These are phyloP conservation scores for Alternaria sp. DNA, from an alignment of 2,329 filamentous ascomycete genomes.

Conservation along the genomic window DNA sequence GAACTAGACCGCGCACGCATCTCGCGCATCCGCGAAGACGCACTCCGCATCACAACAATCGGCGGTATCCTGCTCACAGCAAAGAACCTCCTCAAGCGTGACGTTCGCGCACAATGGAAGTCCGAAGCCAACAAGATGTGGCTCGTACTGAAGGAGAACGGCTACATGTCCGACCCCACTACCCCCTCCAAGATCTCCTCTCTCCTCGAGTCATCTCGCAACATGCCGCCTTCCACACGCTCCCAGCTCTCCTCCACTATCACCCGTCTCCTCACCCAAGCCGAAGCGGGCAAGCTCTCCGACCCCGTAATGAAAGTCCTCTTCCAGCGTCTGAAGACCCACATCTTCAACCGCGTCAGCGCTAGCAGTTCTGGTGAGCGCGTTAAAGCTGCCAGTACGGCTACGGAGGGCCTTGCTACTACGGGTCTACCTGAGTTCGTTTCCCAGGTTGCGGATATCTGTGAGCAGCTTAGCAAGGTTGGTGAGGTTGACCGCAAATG, in stretches of 20 bases:
- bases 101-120: slow-evolving; percentile 79
- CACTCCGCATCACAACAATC: slow-evolving; percentile 72
- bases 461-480: slow-evolving; percentile 70
- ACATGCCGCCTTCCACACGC: slow-evolving; percentile 57
- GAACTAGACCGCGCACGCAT: slow-evolving; percentile 71
- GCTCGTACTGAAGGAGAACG: slow-evolving; percentile 68
- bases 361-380: slow-evolving; percentile 73
- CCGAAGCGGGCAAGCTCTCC: slow-evolving; percentile 56
- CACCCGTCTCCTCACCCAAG: slow-evolving; percentile 60
- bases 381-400: slow-evolving; percentile 70
- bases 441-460: slow-evolving; percentile 70
- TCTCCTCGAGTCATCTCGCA: slow-evolving; percentile 57
- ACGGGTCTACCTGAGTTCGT: slow-evolving; percentile 78
- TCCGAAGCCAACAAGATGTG: slow-evolving; percentile 74
- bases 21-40: slow-evolving; percentile 60
- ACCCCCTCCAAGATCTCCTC: slow-evolving; percentile 54
- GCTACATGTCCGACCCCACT: slow-evolving; percentile 61
- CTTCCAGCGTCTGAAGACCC: slow-evolving; percentile 69
- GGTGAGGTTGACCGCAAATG: slow-evolving; percentile 71
- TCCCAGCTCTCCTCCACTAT: slow-evolving; percentile 53
- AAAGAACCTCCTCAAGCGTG: slow-evolving; percentile 83
- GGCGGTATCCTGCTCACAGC: slow-evolving; percentile 78
- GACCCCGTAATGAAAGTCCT: slow-evolving; percentile 72
- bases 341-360: slow-evolving; percentile 69
- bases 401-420: slow-evolving; percentile 71